Evolutionary conservation across 106 monocot species (phyloP).

Genomic region (Dendrobium officinale): DNA sequence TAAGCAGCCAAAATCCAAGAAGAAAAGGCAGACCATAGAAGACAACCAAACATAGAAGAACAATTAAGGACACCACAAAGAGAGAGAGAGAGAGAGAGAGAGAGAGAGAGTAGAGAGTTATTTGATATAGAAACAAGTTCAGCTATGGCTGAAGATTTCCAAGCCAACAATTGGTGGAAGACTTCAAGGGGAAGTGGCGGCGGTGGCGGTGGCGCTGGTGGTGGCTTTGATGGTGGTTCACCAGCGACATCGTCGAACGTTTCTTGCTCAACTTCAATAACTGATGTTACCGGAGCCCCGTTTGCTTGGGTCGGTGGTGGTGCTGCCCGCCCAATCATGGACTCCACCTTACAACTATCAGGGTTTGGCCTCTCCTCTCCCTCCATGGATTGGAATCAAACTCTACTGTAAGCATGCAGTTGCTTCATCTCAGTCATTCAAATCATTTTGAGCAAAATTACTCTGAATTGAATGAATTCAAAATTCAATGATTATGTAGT

Average conservation of each 20-base stretch:
- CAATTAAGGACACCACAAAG: not conserved
- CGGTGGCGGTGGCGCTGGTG: not conserved
- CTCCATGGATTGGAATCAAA: slow-evolving; percentile 5
- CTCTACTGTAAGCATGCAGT: not conserved
- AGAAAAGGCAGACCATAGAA: not conserved
- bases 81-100: not conserved
- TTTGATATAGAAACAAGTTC: not conserved
- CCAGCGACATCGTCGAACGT: not conserved
- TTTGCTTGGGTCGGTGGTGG: too few species aligned
- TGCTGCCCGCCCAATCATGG: not conserved
- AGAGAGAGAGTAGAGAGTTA: not conserved
- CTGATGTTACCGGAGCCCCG: too few species aligned
- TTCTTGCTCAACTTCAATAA: not conserved
- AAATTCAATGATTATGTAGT: not conserved
- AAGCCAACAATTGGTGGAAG: not conserved
- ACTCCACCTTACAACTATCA: not conserved
- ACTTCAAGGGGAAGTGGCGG: not conserved
- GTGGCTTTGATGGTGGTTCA: not conserved
- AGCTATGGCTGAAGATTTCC: slow-evolving; percentile 6
- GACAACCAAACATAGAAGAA: not conserved
- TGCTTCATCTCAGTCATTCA: not conserved
- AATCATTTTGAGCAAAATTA: not conserved
- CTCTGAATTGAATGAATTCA: not conserved
- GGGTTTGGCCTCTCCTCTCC: not conserved
- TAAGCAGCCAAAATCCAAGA: not conserved